A percentile compares a stretch with the other conserved stretches of the same genome.
Evolutionary conservation across 228 moss, liverwort and hornwort genomes (phyloP).

Genomic region (Sphagnum magellanicum): DNA sequence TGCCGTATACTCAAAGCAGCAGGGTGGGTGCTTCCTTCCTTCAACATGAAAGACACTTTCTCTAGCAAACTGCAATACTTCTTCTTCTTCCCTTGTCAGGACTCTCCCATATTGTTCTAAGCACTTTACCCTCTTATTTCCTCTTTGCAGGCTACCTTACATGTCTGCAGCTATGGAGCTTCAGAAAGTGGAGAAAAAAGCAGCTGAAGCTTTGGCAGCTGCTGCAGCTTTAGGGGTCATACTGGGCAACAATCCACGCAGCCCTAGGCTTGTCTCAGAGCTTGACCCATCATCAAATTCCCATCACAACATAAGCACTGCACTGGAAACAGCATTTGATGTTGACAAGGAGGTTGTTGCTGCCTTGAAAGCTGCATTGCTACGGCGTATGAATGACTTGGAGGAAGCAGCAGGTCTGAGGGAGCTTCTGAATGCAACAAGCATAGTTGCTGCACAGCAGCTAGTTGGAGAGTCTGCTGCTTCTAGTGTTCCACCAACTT

Average conservation of each 20-base stretch:
- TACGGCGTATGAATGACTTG: constrained; percentile 21
- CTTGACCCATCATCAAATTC: constrained; percentile 6
- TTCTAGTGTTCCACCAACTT: constrained; percentile 15
- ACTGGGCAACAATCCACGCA: constrained; percentile 24
- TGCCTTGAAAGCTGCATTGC: constrained; percentile 26
- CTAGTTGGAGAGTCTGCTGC: constrained; percentile 5
- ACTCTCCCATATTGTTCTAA: too few relatives aligned
- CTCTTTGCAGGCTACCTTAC: constrained; percentile 20
- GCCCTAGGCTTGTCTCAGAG: constrained; percentile 21
- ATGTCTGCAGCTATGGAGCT: constrained; percentile 28
- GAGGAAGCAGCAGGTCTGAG: constrained; percentile 11
- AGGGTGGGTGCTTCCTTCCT: constrained; percentile 9
- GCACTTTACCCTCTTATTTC: too few relatives aligned
- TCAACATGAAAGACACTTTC: too few relatives aligned
- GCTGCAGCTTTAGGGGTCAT: constrained; percentile 26
- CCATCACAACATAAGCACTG: constrained; percentile 17
- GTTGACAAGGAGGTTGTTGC: constrained; percentile 34
- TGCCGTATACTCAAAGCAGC: constrained; percentile 40
- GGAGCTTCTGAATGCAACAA: constrained; percentile 21
- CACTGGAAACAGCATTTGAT: constrained; percentile 33
- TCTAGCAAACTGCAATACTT: too few relatives aligned
- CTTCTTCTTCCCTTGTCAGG: too few relatives aligned
- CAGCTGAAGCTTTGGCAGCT: constrained; percentile 26
- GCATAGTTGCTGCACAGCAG: constrained; percentile 18
- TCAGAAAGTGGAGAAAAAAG: constrained; percentile 24